Evolutionary conservation across 2,329 filamentous ascomycete genomes (phyloP).

Genomic region (Cordyceps fumosorosea): DNA sequence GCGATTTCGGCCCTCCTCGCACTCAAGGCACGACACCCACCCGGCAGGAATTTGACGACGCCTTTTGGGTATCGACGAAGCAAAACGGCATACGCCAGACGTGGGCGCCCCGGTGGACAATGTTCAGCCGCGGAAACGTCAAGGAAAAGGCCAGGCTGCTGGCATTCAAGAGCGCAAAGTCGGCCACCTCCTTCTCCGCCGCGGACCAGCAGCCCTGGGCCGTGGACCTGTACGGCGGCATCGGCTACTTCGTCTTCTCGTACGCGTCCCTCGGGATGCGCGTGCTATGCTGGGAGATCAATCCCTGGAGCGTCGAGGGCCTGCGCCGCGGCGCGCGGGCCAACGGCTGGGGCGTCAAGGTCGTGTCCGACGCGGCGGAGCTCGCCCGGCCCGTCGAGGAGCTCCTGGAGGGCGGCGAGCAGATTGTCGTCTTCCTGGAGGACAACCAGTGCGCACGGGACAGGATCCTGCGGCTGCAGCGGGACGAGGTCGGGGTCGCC

Average conservation of each 20-base stretch:
- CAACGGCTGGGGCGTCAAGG: constrained; percentile 59
- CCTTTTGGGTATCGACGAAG: constrained; percentile 72
- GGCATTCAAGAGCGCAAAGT: constrained; percentile 32
- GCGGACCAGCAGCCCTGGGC: constrained; percentile 40
- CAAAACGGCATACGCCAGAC: constrained; percentile 77
- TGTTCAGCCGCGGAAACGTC: constrained; percentile 90
- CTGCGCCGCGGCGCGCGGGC: constrained; percentile 65
- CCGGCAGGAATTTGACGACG: constrained; percentile 50
- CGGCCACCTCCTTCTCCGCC: background rate
- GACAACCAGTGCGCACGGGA: constrained; percentile 52
- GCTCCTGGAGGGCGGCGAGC: constrained; percentile 37
- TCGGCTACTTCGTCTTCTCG: constrained; percentile 88
- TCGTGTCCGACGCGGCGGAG: constrained; percentile 38
- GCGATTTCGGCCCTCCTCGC: constrained; percentile 61
- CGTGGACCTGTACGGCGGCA: constrained; percentile 84
- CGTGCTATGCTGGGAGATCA: constrained; percentile 85
- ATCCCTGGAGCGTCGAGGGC: constrained; percentile 81
- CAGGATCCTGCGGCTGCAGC: constrained; percentile 32
- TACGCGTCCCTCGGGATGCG: constrained; percentile 66
- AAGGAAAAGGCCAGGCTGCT: constrained; percentile 79
- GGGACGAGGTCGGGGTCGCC: constrained; percentile 23
- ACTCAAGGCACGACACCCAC: constrained; percentile 24
- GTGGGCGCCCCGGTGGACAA: constrained; percentile 86
- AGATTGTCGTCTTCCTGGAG: constrained; percentile 63
- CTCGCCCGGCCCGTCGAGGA: constrained; percentile 32